phyloP scores from a whole-genome alignment of 2,329 filamentous ascomycete species.

The Colletotrichum sp. region DNA sequence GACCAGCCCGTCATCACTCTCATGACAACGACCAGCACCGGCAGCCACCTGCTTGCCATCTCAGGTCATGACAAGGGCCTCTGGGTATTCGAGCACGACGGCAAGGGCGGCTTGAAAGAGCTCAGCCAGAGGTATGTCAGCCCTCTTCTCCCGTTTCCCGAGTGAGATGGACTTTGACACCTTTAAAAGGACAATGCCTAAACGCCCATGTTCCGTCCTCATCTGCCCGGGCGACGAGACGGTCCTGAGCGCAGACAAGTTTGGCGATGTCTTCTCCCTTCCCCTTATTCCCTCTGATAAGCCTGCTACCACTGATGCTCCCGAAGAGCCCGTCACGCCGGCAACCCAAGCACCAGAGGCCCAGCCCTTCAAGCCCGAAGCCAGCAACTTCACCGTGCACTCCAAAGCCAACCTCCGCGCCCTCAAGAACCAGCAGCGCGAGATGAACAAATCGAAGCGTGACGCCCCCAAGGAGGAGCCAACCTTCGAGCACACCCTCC shows the following conservation, averaged over 20 bases:
- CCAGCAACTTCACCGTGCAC: slow-evolving; percentile 66
- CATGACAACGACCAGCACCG: slow-evolving; percentile 66
- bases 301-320: slow-evolving; percentile 4
- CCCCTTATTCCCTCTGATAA: slow-evolving; percentile 62
- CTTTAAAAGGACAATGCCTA: slow-evolving; percentile 78
- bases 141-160: not conserved
- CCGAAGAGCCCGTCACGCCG: slow-evolving; percentile 24
- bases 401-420: slow-evolving; percentile 66
- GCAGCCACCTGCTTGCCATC: slow-evolving; percentile 74
- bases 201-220: slow-evolving; percentile 79
- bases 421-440: slow-evolving; percentile 58
- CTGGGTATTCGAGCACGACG: slow-evolving; percentile 76
- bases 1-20: slow-evolving; percentile 71
- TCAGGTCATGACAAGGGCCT: slow-evolving; percentile 93
- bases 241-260: slow-evolving; percentile 90
- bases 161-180: slow-evolving; percentile 28
- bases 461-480: slow-evolving; percentile 39
- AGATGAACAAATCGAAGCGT: slow-evolving; percentile 24
- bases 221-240: slow-evolving; percentile 72
- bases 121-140: slow-evolving; percentile 70
- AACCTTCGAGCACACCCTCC: slow-evolving; percentile 74
- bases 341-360: not conserved
- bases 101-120: slow-evolving; percentile 64
- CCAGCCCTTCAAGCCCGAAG: slow-evolving; percentile 50
- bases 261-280: slow-evolving; percentile 92